Evolutionary conservation across 352 stramenopile species (phyloP), one percentile per base, ranked within the genome.

Genomic region (Phytophthora agathidicida): DNA sequence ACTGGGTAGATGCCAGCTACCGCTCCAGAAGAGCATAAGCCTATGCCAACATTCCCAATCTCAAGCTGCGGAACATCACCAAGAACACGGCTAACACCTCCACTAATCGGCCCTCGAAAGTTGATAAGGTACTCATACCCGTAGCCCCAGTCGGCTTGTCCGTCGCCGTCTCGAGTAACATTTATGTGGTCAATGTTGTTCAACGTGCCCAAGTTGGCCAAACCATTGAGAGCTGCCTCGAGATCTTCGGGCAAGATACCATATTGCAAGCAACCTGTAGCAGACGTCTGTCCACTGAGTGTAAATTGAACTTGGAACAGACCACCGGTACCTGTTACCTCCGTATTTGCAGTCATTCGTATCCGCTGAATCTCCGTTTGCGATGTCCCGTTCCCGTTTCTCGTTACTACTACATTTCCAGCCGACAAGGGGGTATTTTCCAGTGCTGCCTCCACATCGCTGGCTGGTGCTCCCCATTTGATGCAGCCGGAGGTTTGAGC

Each of bases 81-180:
- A 0, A 93, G 36, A 6, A 94, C 72, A 3, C n/a, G 61, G 37
- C 80, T 93, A 35, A 65, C 71, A 3, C 82, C 80, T 16, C 84
- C 82, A 8, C 50, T 56, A 9, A 92, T 54, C 0, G 83, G 76
- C 2, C 86, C 86, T 30, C 47, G 54, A 36, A 91, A 94, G 22
- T 75, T 48, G 43, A 94, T 77, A 7, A 80, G 57, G 49, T 92
- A 94, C 53, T 93, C 78, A 47, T 86, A 94, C 0, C 86, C 86
- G 51, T 87, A 94, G 7, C 86, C 86, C 80, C 79, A 93, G 4
- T 50, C 49, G 0, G 86, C 75, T 9, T 75, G 65, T 0, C 83
- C 86, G 31, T 93, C 83, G 0, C 86, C 86, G 2, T 80, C 55
- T 0, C 83, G 77, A 5, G 82, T 90, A 0, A 93, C 83, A 24